Evolutionary conservation across 371 early-diverging fungal genomes (phyloP).

Genomic region (Zychaea mexicana): DNA sequence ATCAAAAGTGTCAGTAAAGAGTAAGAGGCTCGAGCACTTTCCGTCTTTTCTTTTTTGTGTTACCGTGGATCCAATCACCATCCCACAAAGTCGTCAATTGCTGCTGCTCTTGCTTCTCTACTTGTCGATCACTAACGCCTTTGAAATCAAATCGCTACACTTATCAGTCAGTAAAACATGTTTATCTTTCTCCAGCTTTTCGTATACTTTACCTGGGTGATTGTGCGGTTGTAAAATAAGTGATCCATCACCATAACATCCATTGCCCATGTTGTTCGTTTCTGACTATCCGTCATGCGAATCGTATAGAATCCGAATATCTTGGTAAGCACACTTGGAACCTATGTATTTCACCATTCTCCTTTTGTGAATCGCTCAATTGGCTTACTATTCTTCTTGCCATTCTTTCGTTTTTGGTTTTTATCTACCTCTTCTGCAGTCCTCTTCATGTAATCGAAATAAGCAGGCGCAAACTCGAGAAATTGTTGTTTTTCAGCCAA

Average conservation of each 20-base stretch:
- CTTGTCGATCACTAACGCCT: slow-evolving; percentile 71
- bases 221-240: slow-evolving; percentile 73
- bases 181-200: neutral
- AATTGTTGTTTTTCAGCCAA: slow-evolving; percentile 86
- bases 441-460: slow-evolving; percentile 85
- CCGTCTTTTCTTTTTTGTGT: neutral
- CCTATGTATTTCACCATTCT: slow-evolving; percentile 22
- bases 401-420: neutral
- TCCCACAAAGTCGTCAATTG: slow-evolving; percentile 63
- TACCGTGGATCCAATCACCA: slow-evolving; percentile 68
- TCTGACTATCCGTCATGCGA: slow-evolving; percentile 62
- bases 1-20: neutral
- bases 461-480: slow-evolving; percentile 88
- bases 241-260: slow-evolving; percentile 96
- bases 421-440: slow-evolving; percentile 44
- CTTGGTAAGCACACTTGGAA: slow-evolving; percentile 85
- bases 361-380: slow-evolving; percentile 17
- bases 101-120: slow-evolving; percentile 20
- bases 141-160: slow-evolving; percentile 87
- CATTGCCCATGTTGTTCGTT: slow-evolving; percentile 67
- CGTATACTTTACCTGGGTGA: slow-evolving; percentile 52
- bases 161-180: neutral
- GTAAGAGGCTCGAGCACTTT: neutral
- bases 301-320: slow-evolving; percentile 93
- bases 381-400: too few species aligned